Evolutionary conservation across 2,329 filamentous ascomycete genomes (phyloP), one percentile per base, ranked within the genome.

Genomic region (Samsoniella hepiali): DNA sequence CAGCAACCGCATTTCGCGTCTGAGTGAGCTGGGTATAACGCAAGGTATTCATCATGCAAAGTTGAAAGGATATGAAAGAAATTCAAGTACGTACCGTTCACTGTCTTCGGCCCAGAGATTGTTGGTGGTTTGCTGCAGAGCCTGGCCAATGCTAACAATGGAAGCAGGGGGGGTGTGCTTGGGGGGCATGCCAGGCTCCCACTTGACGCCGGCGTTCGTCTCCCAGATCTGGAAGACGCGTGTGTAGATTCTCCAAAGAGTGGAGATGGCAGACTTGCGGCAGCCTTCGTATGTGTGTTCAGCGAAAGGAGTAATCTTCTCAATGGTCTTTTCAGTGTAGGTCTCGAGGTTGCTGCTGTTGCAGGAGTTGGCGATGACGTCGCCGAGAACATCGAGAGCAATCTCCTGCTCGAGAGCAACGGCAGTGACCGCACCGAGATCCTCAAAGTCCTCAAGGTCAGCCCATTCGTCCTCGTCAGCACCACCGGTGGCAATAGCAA

Each of bases 21-120:
- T 91, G 91, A 97, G 93, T 97, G 94, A 97, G 93, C 93, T 97
- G 93, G 93, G 94, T 94, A 86, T 94, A 93, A 93, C 91, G 91
- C 88, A 86, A 81, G 78, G 82, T 85, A 82, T 79, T 97, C 93
- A 97, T 97, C 93, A 92, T 88, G 58, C 68, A 66, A 58, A 63
- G 67, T 64, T 47, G 70, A 66, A 63, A 66, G 64, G 63, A 63
- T 59, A 65, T 31, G 63, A 58, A 65, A 66, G 65, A 67, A 44
- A 57, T 13, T 6, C 15, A 51, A 32, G 13, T 68, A 92, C 94
- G 74, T 90, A 97, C 93, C 93, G 88, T 77, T 99, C 95, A 73
- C 88, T 86, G 77, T 99, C 95, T 69, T 96, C 92, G 67, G 88
- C 82, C 92, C 94, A 97, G 68, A 94, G 82, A 68, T 87, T 87